Percentiles rank a stretch among this genome's conserved stretches.
phyloP scores from a whole-genome alignment of 2,329 filamentous ascomycete genomes.

The Fusarium sp. region DNA sequence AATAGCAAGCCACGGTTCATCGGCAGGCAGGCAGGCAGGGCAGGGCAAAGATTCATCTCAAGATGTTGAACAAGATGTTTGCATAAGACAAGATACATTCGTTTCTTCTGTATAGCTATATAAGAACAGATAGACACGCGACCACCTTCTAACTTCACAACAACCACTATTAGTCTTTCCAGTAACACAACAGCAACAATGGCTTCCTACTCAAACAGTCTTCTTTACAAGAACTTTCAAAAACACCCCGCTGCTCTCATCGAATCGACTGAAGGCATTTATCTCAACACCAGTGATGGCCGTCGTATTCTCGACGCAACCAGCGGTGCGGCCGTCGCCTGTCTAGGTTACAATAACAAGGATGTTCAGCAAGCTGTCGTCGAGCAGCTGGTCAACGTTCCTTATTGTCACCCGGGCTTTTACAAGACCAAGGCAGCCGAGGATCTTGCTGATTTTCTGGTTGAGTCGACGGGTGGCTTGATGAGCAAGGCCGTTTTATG shows the following conservation, averaged over 20 bases:
- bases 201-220: constrained; percentile 35
- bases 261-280: constrained; percentile 34
- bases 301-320: constrained; percentile 41
- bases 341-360: constrained; percentile 39
- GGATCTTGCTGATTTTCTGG: constrained; percentile 36
- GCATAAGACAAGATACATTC: no score
- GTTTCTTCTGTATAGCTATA: not conserved
- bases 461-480: constrained; percentile 30
- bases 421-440: constrained; percentile 38
- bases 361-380: constrained; percentile 39
- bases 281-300: constrained; percentile 38
- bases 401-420: constrained; percentile 38
- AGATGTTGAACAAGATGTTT: not conserved
- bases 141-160: not conserved
- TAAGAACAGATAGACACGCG: not conserved
- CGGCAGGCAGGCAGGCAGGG: no score
- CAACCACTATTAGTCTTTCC: not conserved
- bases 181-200: constrained; percentile 20
- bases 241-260: constrained; percentile 38
- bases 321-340: constrained; percentile 41
- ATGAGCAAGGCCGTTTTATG: constrained; percentile 40
- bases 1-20: not conserved
- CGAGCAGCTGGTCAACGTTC: constrained; percentile 33
- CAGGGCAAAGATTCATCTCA: no score
- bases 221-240: constrained; percentile 42